Conservation (phyloP, 257 asterid genomes). For the Jacaranda copaia region DNA sequence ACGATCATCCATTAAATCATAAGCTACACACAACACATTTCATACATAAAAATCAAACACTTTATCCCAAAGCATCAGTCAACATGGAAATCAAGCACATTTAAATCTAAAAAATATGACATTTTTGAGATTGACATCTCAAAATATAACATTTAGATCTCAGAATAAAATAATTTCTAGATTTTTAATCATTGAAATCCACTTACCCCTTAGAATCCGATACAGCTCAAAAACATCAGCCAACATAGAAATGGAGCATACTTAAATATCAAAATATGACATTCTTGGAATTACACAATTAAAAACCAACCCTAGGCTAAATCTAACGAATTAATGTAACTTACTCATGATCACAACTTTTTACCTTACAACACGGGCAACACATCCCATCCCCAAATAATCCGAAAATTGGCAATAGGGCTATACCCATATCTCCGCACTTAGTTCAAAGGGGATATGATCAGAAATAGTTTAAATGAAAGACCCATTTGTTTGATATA, state of each 20-base stretch:
- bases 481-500: not conserved
- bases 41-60: not conserved
- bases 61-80: not conserved
- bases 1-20: too few relatives aligned
- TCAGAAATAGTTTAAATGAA: too few relatives aligned
- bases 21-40: too few relatives aligned
- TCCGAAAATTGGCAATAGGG: constrained; percentile 2
- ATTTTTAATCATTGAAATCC: too few relatives aligned
- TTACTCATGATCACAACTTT: not conserved
- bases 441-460: too few relatives aligned
- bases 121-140: too few relatives aligned
- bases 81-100: not conserved
- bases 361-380: not conserved
- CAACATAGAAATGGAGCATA: not conserved
- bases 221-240: not conserved
- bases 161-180: too few relatives aligned
- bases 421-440: not conserved
- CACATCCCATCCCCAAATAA: not conserved
- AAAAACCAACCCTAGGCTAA: not conserved
- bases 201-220: too few relatives aligned
- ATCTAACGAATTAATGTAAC: not conserved
- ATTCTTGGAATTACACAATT: not conserved
- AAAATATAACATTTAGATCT: too few relatives aligned
- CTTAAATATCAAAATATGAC: not conserved
- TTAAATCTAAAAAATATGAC: not conserved